Base-by-base conservation (phyloP, 164 flowering plant species). In the Umbilicus rupestris region DNA sequence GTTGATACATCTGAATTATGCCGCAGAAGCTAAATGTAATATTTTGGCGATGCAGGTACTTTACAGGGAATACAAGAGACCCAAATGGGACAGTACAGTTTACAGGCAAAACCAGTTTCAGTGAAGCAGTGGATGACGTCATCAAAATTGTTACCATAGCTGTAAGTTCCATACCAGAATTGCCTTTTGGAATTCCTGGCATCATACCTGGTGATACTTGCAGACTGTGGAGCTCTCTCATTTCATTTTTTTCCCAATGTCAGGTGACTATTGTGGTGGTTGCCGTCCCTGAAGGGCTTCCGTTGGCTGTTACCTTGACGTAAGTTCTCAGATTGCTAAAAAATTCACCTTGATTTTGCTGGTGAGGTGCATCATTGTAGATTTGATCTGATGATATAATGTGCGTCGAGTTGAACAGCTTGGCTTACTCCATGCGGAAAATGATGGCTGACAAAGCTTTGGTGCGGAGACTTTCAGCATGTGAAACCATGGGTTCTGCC, bases 401-500 rank as follows among this genome's bases (percentile, higher is more conserved):
- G 15, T 63, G n/a, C 30, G 42, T 65, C n/a, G 11, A 3, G 31
- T 30, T 19, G 37, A 71, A 65, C 82, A 95, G 97, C 37, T 85
- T 95, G 37, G 99, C 97, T 1, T 95, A 92, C 76, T 95, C 99
- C 10, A 95, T 95, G 99, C 74, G 96, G 62, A 95, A 95, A 80
- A 95, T 95, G 97, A 95, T 95, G 97, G 84, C 82, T 16, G 97
- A 95, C 74, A 95, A 92, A 70, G 97, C 99, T 39, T 77, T 95
- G 96, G 99, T 94, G 39, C 78, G 97, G 44, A 82, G 99, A 78
- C 91, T 95, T 73, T 88, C 99, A 67, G 96, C 97, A 17, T 92
- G 99, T 86, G 99, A 95, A 76, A 92, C 99, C 20, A 95, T 95
- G 99, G 99, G 99, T 24, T 92, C 97, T 60, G 94, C 98, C 12